A percentile compares a stretch with the other conserved stretches of the same genome.
Evolutionary conservation across 2,329 filamentous ascomycete species (phyloP).

Genomic region (Pestalotiopsis sp.): DNA sequence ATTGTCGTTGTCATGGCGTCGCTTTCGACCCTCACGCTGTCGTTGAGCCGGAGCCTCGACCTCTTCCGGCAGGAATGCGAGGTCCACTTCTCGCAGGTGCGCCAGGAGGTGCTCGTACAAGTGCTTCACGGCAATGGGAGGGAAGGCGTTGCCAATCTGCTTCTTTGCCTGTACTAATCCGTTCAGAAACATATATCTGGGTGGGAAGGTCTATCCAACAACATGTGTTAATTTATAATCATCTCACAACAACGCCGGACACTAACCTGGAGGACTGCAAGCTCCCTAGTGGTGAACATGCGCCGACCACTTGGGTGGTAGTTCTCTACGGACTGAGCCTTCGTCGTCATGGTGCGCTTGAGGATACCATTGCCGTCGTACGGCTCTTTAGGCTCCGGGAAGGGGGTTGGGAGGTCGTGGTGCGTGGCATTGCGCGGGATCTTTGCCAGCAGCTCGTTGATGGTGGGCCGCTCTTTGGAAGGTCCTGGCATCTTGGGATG

Average conservation of each 20-base stretch:
- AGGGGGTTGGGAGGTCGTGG: constrained; percentile 38
- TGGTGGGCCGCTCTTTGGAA: constrained; percentile 56
- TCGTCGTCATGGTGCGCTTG: constrained; percentile 62
- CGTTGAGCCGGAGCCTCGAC: constrained; percentile 18
- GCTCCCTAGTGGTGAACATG: constrained; percentile 66
- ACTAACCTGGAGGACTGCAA: constrained; percentile 67
- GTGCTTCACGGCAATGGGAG: constrained; percentile 55
- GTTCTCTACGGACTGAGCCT: constrained; percentile 52
- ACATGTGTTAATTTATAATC: no score
- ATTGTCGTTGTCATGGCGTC: neutral
- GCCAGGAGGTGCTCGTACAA: constrained; percentile 48
- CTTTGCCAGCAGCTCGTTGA: constrained; percentile 39
- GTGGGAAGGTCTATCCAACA: no score
- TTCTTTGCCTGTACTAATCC: constrained; percentile 44
- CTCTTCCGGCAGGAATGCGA: constrained; percentile 30
- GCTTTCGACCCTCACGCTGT: constrained; percentile 13
- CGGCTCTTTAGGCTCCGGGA: constrained; percentile 27
- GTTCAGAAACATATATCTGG: constrained; percentile 45
- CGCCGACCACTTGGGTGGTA: constrained; percentile 67
- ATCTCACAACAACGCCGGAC: constrained; percentile 44
- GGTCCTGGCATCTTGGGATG: constrained; percentile 66
- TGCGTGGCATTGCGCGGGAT: constrained; percentile 31
- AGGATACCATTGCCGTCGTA: constrained; percentile 51
- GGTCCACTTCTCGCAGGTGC: constrained; percentile 42
- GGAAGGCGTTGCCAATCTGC: constrained; percentile 80